Evolutionary conservation across 2,329 filamentous ascomycete species (phyloP), one percentile per base, ranked within the genome.

Genomic region (Botrytis sinoallii): DNA sequence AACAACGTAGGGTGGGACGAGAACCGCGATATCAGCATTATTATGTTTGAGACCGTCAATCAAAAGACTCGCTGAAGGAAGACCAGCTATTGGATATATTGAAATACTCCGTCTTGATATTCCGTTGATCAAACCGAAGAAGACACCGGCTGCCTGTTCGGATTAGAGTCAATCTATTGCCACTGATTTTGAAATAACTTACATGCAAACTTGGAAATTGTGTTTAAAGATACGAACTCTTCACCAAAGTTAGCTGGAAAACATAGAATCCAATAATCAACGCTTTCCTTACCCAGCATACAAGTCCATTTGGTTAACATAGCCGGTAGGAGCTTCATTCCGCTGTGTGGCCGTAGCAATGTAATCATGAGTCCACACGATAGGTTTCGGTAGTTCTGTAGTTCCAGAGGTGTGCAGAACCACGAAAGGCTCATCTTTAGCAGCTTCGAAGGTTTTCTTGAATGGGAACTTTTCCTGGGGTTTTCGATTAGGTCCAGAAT

Each of bases 351-450:
- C 4, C 6, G 69, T 46, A n/a, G 46, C 60, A 29, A 42, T 44
- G 20, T 32, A 52, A 66, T 72, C 60, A 59, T 66, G 60, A 10
- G 1, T 72, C 70, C 61, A 72, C 25, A 57, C 25, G 16, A 72
- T 72, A n/a, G 61, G 70, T 16, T 72, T 72, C 20, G 70, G 70
- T 25, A 72, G 8, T 4, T 72, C 70, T 8, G 61, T 72, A 0
- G 70, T 72, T 59, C 70, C 70, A 57, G 70, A 72, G 5, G 70
- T 71, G 16, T 71, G 69, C 3, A 64, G 20, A 40, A 71, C 40
- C 12, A 14, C 18, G 6, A 71, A 38, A 0, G 69, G 57, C 7
- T 71, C 69, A 64, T 63, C 7, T 9, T 22, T 6, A 12, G 69
- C 69, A 12, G 40, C 14, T 64, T 55, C 59, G 22, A 71, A 64